Conservation (phyloP, 208 protist species). For the Trypanosoma scelopori region DNA sequence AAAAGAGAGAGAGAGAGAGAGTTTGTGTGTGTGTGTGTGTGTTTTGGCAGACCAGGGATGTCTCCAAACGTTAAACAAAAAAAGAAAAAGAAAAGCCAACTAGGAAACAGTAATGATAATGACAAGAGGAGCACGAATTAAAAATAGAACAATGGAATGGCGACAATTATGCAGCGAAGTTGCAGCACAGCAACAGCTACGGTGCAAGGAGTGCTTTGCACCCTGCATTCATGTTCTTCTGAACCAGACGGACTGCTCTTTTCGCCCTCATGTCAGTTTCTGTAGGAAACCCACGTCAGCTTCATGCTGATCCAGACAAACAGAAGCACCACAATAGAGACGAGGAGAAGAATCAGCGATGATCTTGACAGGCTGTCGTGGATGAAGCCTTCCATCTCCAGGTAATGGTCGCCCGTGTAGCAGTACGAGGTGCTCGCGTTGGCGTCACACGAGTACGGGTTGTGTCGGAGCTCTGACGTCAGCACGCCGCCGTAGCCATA, state of each 20-base stretch:
- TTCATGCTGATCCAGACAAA: conserved; percentile 20
- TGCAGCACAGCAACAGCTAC: no score
- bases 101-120: no score
- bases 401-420: conserved; percentile 30
- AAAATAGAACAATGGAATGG: no score
- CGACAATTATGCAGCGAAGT: no score
- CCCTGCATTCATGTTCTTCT: no score
- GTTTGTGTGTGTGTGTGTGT: no score
- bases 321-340: conserved; percentile 14
- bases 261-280: no score
- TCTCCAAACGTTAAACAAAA: no score
- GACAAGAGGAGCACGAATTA: no score
- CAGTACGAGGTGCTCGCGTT: conserved; percentile 21
- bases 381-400: conserved; percentile 23
- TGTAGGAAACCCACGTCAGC: not conserved
- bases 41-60: not conserved
- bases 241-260: no score
- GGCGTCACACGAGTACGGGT: conserved; percentile 26
- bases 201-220: no score
- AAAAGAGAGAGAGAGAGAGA: no score
- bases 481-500: conserved; percentile 49
- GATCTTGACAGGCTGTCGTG: conserved; percentile 20
- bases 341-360: conserved; percentile 16
- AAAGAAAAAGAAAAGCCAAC: conserved; percentile 8
- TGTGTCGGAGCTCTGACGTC: conserved; percentile 26